Evolutionary conservation across 2,329 filamentous ascomycete species (phyloP), one percentile per base, ranked within the genome.

Genomic region (Cladosporium cucumerinum): DNA sequence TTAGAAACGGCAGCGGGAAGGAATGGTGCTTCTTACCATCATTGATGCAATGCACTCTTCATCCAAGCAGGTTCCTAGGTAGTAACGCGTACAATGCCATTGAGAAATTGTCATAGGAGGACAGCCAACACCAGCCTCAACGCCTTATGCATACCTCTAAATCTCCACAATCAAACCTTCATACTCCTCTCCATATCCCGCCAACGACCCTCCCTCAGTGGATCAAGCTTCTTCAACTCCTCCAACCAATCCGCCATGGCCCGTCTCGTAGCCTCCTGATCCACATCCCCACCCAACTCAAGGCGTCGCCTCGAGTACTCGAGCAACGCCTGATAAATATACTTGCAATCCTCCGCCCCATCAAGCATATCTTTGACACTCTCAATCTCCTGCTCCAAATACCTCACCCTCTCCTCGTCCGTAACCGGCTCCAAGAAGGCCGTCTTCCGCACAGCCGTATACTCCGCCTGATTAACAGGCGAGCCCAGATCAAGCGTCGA

Each of bases 241-340:
- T 78, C 79, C 34, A 96, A 77, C 90, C 79, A 86, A 52, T 57
- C 69, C 46, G 71, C 75, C 76, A 85, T 81, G 65, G 83, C 78
- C 18, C 2, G 8, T 61, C 54, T 78, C 72, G 77, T 78, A 77
- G 74, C 78, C 34, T 79, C 74, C n/a, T 69, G 67, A 34, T 74
- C 72, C n/a, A 75, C 78, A 1, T 74, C 76, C 12, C 73, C 74
- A 26, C 79, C 78, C 7, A 82, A 66, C 70, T 83, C 83, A 66
- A 90, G 72, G 63, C 81, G 82, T n/a, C 90, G 76, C 34, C 89
- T 74, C 0, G 88, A 88, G 73, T 92, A 93, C 67, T 92, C 87
- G 26, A 98, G 83, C 59, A 98, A 81, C 5, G 89, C 89, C 77
- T 96, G 91, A 74, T 97, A 96, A 52, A 97, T 90, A 86, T 92